Evolutionary conservation across 1,139 yeast genomes (phyloP).

Genomic region (Candida albicans): DNA sequence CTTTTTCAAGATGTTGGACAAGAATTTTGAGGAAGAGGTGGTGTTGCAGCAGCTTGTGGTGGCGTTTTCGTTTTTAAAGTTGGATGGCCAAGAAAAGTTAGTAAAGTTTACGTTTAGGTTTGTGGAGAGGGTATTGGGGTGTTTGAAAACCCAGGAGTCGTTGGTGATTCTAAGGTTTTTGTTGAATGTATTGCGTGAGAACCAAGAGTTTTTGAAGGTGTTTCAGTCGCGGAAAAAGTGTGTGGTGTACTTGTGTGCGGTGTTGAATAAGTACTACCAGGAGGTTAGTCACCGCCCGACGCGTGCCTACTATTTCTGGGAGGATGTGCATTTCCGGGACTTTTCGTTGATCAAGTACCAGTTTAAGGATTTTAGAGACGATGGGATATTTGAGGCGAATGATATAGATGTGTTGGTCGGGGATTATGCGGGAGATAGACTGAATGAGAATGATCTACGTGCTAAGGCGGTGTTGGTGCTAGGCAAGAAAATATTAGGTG

Average conservation of each 20-base stretch:
- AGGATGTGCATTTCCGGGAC: constrained; percentile 64
- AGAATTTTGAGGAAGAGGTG: constrained; percentile 14
- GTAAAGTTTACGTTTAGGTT: constrained; percentile 27
- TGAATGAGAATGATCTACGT: constrained; percentile 27
- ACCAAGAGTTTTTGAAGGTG: constrained; percentile 26
- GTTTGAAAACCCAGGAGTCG: constrained; percentile 22
- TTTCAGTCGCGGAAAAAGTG: constrained; percentile 6
- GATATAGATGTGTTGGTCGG: constrained; percentile 36
- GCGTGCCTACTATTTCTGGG: constrained; percentile 58
- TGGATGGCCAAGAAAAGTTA: constrained; percentile 19
- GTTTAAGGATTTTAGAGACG: constrained; percentile 62
- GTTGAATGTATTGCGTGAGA: constrained; percentile 54
- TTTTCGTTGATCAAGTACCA: constrained; percentile 54
- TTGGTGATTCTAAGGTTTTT: constrained; percentile 44
- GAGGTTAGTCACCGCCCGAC: constrained; percentile 22
- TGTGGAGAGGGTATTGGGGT: constrained; percentile 31
- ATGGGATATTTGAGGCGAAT: constrained; percentile 33
- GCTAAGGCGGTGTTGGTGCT: constrained; percentile 22
- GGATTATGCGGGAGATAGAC: constrained; percentile 21
- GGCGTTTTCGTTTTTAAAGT: constrained; percentile 22
- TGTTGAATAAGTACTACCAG: constrained; percentile 7
- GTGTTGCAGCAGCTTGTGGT: constrained; percentile 27
- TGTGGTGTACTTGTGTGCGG: background rate
- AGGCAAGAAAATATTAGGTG: constrained; percentile 14
- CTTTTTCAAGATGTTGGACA: constrained; percentile 19